A percentile compares a stretch with the other conserved stretches of the same genome.
These are phyloP conservation scores for Kwoniella newhampshirensis DNA, from an alignment of 768 basidiomycete species.

Conservation along the genomic window DNA sequence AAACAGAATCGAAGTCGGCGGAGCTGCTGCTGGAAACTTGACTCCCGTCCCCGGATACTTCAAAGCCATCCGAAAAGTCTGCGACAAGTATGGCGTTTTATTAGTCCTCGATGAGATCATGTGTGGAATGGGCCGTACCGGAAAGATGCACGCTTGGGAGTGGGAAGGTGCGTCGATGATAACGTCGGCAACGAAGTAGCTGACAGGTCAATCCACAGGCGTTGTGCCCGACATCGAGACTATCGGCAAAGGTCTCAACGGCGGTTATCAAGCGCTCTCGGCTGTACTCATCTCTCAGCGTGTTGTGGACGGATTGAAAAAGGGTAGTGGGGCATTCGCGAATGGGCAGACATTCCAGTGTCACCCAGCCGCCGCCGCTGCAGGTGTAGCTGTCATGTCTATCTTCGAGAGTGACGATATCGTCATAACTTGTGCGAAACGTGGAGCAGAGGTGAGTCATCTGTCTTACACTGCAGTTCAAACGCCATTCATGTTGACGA, in stretches of 20 bases:
- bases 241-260: conserved; percentile 86
- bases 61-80: conserved; percentile 63
- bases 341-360: conserved; percentile 57
- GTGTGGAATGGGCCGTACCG: conserved; percentile 91
- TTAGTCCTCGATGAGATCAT: conserved; percentile 90
- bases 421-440: conserved; percentile 11
- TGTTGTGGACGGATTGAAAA: conserved; percentile 68
- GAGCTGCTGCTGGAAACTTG: conserved; percentile 76
- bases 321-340: conserved; percentile 47
- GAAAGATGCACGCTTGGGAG: conserved; percentile 82
- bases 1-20: conserved; percentile 67
- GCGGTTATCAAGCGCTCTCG: conserved; percentile 77
- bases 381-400: conserved; percentile 75
- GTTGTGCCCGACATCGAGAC: conserved; percentile 80
- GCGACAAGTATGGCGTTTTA: conserved; percentile 59
- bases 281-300: conserved; percentile 72
- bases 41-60: conserved; percentile 83
- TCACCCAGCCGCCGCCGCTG: conserved; percentile 74
- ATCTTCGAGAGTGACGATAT: conserved; percentile 58
- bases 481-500: no score
- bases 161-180: conserved; percentile 55
- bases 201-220: conserved; percentile 39
- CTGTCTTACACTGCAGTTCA: no score
- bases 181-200: background rate
- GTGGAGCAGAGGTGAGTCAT: conserved; percentile 5